phyloP scores from a whole-genome alignment of 768 basidiomycete genomes.

The Trametes maxima region DNA sequence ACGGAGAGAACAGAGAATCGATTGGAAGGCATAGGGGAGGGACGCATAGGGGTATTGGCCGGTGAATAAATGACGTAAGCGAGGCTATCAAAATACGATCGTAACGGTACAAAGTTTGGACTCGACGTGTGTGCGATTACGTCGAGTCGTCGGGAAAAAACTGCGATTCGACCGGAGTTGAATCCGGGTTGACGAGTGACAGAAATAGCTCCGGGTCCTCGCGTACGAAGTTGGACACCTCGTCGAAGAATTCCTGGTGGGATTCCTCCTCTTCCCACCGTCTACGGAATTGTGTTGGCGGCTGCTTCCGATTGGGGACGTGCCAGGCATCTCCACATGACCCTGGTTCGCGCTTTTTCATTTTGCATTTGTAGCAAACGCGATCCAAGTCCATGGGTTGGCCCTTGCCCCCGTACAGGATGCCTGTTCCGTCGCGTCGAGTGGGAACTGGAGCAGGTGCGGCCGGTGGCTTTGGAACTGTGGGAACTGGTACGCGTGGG shows the following conservation, averaged over 20 bases:
- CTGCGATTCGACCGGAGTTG: too few relatives aligned
- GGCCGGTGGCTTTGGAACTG: background rate
- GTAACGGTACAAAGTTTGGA: too few relatives aligned
- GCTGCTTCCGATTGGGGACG: background rate
- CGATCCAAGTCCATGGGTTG: slow-evolving; percentile 25
- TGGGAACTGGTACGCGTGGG: background rate
- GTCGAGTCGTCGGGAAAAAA: too few relatives aligned
- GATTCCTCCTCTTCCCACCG: slow-evolving; percentile 10
- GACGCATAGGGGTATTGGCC: too few relatives aligned
- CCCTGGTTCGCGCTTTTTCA: slow-evolving; percentile 6
- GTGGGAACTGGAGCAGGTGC: background rate
- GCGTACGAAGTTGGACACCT: background rate
- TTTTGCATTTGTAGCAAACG: background rate
- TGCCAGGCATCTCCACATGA: slow-evolving; percentile 3
- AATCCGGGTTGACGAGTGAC: too few relatives aligned
- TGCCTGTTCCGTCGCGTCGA: background rate
- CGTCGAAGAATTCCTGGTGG: background rate
- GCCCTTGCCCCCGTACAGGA: slow-evolving; percentile 19
- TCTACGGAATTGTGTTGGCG: background rate
- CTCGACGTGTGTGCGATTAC: too few relatives aligned
- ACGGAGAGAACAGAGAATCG: too few relatives aligned
- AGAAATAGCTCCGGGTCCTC: slow-evolving; percentile 7
- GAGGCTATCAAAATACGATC: too few relatives aligned
- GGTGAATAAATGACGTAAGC: too few relatives aligned
- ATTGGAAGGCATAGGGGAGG: too few relatives aligned